Evolutionary conservation across 2,329 filamentous ascomycete genomes (phyloP).

Genomic region (Teratosphaeria viscida): DNA sequence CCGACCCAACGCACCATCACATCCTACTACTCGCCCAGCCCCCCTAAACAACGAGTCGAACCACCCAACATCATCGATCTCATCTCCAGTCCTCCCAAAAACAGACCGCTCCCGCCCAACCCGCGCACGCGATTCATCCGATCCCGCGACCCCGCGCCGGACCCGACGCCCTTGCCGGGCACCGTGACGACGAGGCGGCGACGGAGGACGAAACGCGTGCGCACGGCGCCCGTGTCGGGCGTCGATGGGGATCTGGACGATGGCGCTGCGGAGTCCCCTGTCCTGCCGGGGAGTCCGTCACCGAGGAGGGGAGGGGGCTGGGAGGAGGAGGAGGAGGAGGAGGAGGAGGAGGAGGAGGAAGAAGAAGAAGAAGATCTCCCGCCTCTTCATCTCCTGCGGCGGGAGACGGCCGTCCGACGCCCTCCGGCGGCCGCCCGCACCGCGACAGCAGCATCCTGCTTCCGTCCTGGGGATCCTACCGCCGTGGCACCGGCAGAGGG

Average conservation of each 20-base stretch:
- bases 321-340: not conserved
- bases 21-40: constrained; percentile 18
- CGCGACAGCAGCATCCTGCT: no score
- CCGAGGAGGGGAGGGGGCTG: not conserved
- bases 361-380: not conserved
- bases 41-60: constrained; percentile 9
- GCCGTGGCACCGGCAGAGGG: no score
- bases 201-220: constrained; percentile 18
- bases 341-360: not conserved
- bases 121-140: constrained; percentile 7
- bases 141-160: not conserved
- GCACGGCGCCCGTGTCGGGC: constrained; percentile 19
- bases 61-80: constrained; percentile 16
- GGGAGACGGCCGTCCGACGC: not conserved
- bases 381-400: not conserved
- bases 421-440: no score
- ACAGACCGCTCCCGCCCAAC: constrained; percentile 7
- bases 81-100: constrained; percentile 12
- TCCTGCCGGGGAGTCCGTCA: not conserved
- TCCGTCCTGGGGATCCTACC: no score
- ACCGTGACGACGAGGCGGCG: constrained; percentile 22
- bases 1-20: constrained; percentile 17
- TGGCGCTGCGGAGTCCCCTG: not conserved
- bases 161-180: constrained; percentile 13
- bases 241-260: constrained; percentile 2